phyloP scores from a whole-genome alignment of 2,329 filamentous ascomycete genomes.

The Sporothrix luriei region DNA sequence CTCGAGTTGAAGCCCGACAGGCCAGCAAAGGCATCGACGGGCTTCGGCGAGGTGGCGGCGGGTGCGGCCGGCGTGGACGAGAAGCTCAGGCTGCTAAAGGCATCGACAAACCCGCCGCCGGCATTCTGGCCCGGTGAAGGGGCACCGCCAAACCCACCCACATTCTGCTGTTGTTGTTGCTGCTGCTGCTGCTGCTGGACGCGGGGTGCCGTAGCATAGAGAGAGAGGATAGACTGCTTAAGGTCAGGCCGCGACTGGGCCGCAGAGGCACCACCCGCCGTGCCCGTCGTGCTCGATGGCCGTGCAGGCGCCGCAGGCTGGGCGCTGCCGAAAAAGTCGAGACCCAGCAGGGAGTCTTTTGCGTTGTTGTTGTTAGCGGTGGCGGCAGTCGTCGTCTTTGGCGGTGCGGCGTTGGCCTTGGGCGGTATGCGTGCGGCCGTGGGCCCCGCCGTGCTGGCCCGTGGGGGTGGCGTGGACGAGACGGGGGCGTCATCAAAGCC shows the following conservation, averaged over 20 bases:
- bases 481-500: conserved; percentile 52
- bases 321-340: conserved; percentile 89
- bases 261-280: conserved; percentile 53
- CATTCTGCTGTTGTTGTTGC: conserved; percentile 59
- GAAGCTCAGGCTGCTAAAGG: conserved; percentile 50
- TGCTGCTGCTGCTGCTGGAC: conserved; percentile 65
- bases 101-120: conserved; percentile 33
- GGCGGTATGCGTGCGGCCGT: conserved; percentile 59
- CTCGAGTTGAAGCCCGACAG: conserved; percentile 37
- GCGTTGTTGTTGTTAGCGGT: conserved; percentile 54
- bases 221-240: conserved; percentile 94
- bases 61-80: conserved; percentile 44
- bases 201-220: conserved; percentile 84
- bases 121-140: conserved; percentile 45
- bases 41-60: conserved; percentile 36
- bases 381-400: conserved; percentile 55
- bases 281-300: conserved; percentile 77
- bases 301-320: conserved; percentile 69
- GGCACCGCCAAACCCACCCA: conserved; percentile 68
- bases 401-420: conserved; percentile 66
- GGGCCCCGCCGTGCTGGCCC: conserved; percentile 75
- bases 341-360: conserved; percentile 85
- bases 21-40: conserved; percentile 36
- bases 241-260: conserved; percentile 83
- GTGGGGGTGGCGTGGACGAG: conserved; percentile 52